phyloP scores from a whole-genome alignment of 1,284 basidiomycete genomes.

The Melampsora larici-populina region DNA sequence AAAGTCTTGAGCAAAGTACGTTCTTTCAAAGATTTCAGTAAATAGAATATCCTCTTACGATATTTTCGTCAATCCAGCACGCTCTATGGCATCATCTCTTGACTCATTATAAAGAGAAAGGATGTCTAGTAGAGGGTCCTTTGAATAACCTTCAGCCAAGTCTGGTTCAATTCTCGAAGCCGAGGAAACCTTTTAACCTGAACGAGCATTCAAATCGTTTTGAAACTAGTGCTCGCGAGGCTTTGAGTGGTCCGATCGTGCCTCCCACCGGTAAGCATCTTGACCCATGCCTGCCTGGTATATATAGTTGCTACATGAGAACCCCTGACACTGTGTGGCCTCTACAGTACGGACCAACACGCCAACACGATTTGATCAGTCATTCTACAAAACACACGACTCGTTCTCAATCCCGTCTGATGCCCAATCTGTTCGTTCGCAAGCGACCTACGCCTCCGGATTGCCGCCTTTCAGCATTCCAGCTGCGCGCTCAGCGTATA shows the following conservation, averaged over 20 bases:
- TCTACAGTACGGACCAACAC: constrained; percentile 64
- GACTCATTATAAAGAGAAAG: constrained; percentile 97
- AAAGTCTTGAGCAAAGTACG: constrained; percentile 96
- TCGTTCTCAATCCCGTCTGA: constrained; percentile 92
- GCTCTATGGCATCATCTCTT: constrained; percentile 97
- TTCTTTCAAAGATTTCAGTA: constrained; percentile 30
- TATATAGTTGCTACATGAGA: background rate
- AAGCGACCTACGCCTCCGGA: constrained; percentile 85
- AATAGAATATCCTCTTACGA: background rate
- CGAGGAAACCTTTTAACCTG: constrained; percentile 64
- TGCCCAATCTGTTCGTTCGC: constrained; percentile 85
- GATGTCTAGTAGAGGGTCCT: constrained; percentile 89
- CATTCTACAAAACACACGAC: constrained; percentile 93
- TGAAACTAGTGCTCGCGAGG: constrained; percentile 49
- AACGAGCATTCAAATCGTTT: constrained; percentile 47
- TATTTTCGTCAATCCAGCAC: constrained; percentile 62
- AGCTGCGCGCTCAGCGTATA: constrained; percentile 61
- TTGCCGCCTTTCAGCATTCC: constrained; percentile 72
- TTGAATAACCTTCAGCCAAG: constrained; percentile 92
- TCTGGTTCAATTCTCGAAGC: constrained; percentile 99
- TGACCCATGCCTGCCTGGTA: background rate
- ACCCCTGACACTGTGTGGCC: background rate
- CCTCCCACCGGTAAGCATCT: constrained; percentile 3
- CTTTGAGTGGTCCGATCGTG: background rate
- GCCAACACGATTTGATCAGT: constrained; percentile 84